These are phyloP conservation scores for Taxillus chinensis DNA, from an alignment of 164 flowering plant genomes.

Conservation along the genomic window DNA sequence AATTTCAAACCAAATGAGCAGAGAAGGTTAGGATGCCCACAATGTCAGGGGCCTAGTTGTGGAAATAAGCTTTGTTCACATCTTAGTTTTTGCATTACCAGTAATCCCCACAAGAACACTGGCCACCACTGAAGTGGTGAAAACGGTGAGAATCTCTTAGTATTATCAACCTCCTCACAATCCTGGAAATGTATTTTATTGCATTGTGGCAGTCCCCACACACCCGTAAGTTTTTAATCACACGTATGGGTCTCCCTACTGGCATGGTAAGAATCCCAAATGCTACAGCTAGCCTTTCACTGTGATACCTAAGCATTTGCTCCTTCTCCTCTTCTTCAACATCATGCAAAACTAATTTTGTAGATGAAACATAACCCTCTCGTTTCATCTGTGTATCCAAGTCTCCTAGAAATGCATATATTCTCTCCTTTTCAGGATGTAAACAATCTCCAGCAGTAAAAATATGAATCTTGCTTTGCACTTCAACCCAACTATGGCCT, in stretches of 20 bases:
- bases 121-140: slow-evolving; percentile 73
- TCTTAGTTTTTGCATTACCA: slow-evolving; percentile 38
- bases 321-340: slow-evolving; percentile 94
- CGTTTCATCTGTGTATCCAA: slow-evolving; percentile 46
- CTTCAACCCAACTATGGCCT: slow-evolving; percentile 89
- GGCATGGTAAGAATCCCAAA: slow-evolving; percentile 68
- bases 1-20: too few relatives aligned
- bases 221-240: slow-evolving; percentile 81
- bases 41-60: too few relatives aligned
- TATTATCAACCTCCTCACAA: slow-evolving; percentile 55
- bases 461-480: slow-evolving; percentile 54
- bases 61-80: too few relatives aligned
- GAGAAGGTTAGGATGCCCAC: too few relatives aligned
- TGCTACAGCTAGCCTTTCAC: slow-evolving; percentile 87
- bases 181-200: slow-evolving; percentile 63
- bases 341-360: slow-evolving; percentile 74
- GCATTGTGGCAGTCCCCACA: slow-evolving; percentile 90
- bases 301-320: slow-evolving; percentile 78
- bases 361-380: slow-evolving; percentile 59
- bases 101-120: slow-evolving; percentile 87
- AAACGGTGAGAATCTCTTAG: slow-evolving; percentile 76
- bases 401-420: slow-evolving; percentile 69
- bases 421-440: slow-evolving; percentile 59
- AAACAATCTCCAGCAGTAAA: slow-evolving; percentile 66
- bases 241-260: slow-evolving; percentile 75